Conservation (phyloP, 2,329 filamentous ascomycete genomes). For the Graphilbum fragrans region DNA sequence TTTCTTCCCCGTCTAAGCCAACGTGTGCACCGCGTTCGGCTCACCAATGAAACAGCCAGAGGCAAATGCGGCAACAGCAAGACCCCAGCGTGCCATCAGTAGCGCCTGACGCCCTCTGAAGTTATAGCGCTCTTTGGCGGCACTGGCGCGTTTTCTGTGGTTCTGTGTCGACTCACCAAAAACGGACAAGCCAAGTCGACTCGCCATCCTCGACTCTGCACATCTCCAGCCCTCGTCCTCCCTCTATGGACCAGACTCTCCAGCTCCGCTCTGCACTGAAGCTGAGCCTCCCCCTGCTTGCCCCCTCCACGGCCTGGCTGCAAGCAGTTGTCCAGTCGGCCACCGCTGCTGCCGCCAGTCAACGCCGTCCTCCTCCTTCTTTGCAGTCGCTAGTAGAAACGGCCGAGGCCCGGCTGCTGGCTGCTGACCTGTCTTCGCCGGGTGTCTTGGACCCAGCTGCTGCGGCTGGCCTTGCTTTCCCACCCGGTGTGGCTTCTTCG, state of each 20-base stretch:
- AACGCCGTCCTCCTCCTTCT: constrained; percentile 42
- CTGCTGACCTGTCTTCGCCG: constrained; percentile 60
- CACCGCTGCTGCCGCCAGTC: not conserved
- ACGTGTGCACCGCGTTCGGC: too few species aligned
- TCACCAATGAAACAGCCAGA: too few species aligned
- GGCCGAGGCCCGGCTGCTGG: constrained; percentile 67
- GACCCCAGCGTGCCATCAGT: too few species aligned
- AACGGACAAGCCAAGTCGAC: not conserved
- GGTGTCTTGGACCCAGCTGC: constrained; percentile 31
- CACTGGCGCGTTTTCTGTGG: too few species aligned
- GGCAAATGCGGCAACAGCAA: too few species aligned
- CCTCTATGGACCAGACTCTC: constrained; percentile 22
- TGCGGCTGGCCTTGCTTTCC: constrained; percentile 34
- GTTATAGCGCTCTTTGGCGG: too few species aligned
- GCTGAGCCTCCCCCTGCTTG: constrained; percentile 33
- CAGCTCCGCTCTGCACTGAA: constrained; percentile 40
- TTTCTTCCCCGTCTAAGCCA: too few species aligned
- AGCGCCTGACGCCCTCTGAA: too few species aligned
- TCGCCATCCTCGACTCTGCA: not conserved
- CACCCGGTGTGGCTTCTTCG: constrained; percentile 24
- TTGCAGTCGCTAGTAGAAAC: constrained; percentile 65
- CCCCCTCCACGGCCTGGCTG: constrained; percentile 47
- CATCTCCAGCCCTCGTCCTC: not conserved
- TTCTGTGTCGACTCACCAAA: too few species aligned
- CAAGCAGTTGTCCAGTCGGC: constrained; percentile 41